Evolutionary conservation across 2,329 filamentous ascomycete genomes (phyloP), one percentile per base, ranked within the genome.

Genomic region (Rosellinia necatrix): DNA sequence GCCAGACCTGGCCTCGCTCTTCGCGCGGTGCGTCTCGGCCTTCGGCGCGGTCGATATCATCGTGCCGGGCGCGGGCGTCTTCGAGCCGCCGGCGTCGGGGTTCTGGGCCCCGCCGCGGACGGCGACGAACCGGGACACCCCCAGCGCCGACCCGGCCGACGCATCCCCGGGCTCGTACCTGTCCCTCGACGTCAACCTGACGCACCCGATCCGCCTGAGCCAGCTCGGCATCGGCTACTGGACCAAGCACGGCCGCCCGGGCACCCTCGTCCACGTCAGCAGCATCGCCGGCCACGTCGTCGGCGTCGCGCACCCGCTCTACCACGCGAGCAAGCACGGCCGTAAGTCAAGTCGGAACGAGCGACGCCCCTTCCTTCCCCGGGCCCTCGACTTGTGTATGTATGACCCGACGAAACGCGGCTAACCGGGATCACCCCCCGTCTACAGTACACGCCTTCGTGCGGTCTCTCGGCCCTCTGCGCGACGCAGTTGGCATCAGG

Each of bases 21-120:
- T 53, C 17, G 29, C 46, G 8, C 27, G 13, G 17, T 21, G 8
- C 8, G 6, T 53, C 2, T 21, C 22, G 3, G 24, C 37, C 1
- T 53, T 47, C 49, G 42, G 49, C 4, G 38, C 32, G 1, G 37
- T 57, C 1, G 49, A 57, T 29, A 52, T 58, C 25, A 34, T 53
- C 41, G 38, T 48, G 3, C 42, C 49, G 9, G 54, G 54, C 4
- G 54, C 54, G 3, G 54, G 54, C 9, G 17, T 57, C n/a, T 57
- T 48, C 35, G 42, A 57, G 42, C 48, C 54, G 4, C 34, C 21
- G 10, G 53, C 35, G 25, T 43, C 48, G 10, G 43, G 25, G 2
- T 57, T 57, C 37, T 57, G 49, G 54, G 15, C 38, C 35, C 48
- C 49, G 19, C 54, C 48, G 5, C 32, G 17, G 41, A 47, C 48